phyloP scores from a whole-genome alignment of 805 yeast genomes.

The Metschnikowia koreensis region DNA sequence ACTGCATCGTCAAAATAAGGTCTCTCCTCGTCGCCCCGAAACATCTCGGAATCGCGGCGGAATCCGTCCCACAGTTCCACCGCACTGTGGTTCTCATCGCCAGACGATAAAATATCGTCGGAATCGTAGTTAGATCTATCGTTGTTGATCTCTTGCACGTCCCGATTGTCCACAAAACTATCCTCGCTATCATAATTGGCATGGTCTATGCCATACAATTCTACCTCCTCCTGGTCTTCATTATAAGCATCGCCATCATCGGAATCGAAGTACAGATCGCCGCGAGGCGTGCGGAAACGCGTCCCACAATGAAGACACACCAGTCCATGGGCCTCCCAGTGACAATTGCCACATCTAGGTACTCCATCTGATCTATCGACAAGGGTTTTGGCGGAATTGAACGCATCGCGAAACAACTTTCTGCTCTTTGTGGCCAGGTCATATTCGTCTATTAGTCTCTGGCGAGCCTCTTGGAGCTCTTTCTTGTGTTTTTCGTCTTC shows the following conservation, averaged over 20 bases:
- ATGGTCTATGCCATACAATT: conserved; percentile 13
- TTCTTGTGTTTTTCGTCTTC: conserved; percentile 25
- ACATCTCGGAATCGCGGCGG: conserved; percentile 8
- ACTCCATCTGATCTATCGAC: conserved; percentile 70
- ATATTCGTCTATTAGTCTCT: conserved; percentile 33
- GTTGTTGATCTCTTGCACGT: conserved; percentile 21
- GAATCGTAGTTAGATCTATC: conserved; percentile 17
- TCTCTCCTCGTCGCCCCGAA: conserved; percentile 2
- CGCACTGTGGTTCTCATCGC: conserved; percentile 6
- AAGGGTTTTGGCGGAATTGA: conserved; percentile 50
- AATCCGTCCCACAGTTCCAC: conserved; percentile 14
- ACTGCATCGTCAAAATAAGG: neutral
- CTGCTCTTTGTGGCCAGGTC: conserved; percentile 37
- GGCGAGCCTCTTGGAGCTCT: conserved; percentile 24
- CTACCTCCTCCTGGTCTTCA: conserved; percentile 33
- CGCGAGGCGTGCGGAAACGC: conserved; percentile 39
- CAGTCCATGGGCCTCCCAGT: conserved; percentile 73
- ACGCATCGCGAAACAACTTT: conserved; percentile 48
- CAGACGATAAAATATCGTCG: conserved; percentile 17
- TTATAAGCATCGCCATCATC: conserved; percentile 38
- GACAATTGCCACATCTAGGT: conserved; percentile 71
- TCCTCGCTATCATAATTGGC: conserved; percentile 20
- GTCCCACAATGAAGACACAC: conserved; percentile 69
- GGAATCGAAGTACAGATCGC: conserved; percentile 34
- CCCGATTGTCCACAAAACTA: conserved; percentile 20